Conservation (phyloP, 495 filamentous ascomycete species). For the Penicillium canariense region DNA sequence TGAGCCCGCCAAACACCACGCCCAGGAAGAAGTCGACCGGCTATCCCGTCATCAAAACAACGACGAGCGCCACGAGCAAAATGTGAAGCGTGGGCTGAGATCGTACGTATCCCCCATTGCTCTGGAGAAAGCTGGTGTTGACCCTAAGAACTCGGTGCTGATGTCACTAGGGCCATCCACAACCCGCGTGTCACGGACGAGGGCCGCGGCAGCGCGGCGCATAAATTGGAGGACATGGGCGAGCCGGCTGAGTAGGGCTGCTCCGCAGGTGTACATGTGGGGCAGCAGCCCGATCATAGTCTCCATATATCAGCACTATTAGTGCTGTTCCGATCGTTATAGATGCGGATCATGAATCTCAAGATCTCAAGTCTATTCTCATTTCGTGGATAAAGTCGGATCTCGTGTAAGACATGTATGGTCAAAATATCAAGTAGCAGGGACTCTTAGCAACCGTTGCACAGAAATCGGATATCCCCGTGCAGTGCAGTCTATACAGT, state of each 20-base stretch:
- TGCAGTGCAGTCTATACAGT: too few species aligned
- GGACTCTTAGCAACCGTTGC: too few species aligned
- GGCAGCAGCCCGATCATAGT: too few species aligned
- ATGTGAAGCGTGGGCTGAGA: constrained; percentile 19
- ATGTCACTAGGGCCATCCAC: constrained; percentile 6
- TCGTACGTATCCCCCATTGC: constrained; percentile 11
- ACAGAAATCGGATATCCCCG: too few species aligned
- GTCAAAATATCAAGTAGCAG: too few species aligned
- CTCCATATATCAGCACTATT: too few species aligned
- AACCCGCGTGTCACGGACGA: background rate
- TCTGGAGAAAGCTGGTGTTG: background rate
- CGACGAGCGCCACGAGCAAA: constrained; percentile 10
- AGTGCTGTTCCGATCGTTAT: too few species aligned
- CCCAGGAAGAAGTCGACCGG: constrained; percentile 11
- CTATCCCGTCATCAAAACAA: constrained; percentile 2
- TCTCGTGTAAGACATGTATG: too few species aligned
- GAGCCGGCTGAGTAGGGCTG: background rate
- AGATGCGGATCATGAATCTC: too few species aligned
- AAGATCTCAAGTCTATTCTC: too few species aligned
- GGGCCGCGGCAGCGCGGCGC: background rate
- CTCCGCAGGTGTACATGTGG: too few species aligned
- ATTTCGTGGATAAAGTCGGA: too few species aligned
- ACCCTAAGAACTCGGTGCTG: background rate
- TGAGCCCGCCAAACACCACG: background rate
- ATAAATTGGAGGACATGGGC: background rate